Evolutionary conservation across 176 grass and related monocot genomes (phyloP).

Genomic region (Musa itinerans): DNA sequence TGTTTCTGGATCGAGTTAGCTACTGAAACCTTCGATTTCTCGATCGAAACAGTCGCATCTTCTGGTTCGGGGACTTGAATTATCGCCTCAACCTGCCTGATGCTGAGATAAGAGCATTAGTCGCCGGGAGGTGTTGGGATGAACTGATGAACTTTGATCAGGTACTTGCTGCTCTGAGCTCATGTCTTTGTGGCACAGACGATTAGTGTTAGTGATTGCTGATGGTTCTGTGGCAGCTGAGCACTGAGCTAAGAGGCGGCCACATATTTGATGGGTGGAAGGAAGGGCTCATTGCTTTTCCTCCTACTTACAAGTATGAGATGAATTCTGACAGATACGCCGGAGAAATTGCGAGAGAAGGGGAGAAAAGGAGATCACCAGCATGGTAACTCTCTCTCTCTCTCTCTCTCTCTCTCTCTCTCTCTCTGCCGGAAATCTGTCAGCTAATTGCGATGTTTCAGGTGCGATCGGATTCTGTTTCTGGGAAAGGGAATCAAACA

Average conservation of each 20-base stretch:
- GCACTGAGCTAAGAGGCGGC: slow-evolving; percentile 48
- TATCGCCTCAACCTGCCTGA: slow-evolving; percentile 49
- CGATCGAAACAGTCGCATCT: slow-evolving; percentile 37
- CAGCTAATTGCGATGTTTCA: neutral
- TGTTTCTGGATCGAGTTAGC: too few relatives aligned
- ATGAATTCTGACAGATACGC: slow-evolving; percentile 42
- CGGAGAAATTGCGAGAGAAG: slow-evolving; percentile 38
- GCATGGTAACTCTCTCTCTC: slow-evolving; percentile 36
- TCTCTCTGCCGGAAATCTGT: too few relatives aligned
- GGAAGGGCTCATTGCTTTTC: slow-evolving; percentile 43
- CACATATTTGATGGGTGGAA: slow-evolving; percentile 60
- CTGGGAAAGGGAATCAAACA: slow-evolving; percentile 49
- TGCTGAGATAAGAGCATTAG: slow-evolving; percentile 31
- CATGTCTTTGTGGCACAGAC: too few relatives aligned
- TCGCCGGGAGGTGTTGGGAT: slow-evolving; percentile 35
- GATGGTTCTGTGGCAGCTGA: slow-evolving; percentile 23
- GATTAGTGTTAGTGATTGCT: too few relatives aligned
- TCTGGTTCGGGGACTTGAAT: slow-evolving; percentile 80
- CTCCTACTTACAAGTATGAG: slow-evolving; percentile 64
- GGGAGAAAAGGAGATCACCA: slow-evolving; percentile 47
- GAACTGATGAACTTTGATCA: slow-evolving; percentile 53
- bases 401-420: too few relatives aligned
- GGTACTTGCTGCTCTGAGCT: slow-evolving; percentile 21
- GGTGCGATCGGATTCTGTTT: slow-evolving; percentile 62
- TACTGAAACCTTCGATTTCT: neutral